Base-by-base conservation (phyloP, 805 yeast species). In the Candida namnaoensis region DNA sequence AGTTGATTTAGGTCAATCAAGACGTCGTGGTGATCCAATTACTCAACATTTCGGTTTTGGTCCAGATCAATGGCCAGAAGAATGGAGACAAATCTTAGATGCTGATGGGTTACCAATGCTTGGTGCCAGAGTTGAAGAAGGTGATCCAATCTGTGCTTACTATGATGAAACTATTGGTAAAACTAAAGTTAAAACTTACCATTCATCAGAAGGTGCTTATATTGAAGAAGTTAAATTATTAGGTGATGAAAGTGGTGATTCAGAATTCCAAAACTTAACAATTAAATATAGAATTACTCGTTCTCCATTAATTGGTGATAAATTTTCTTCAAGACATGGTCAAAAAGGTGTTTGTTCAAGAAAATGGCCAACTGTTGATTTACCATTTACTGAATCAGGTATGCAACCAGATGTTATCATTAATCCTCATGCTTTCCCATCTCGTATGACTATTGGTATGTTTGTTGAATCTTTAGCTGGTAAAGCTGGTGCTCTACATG, bases 401-500 rank as follows among this genome's bases (percentile, higher is more conserved):
- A 91, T 93, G 47, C 96, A 86, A 62, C 99, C 99, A 2, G 99
- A 93, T 66, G 84, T 93, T 52, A 93, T 93, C 58, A 93, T 93
- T 58, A 93, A 93, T 62, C 99, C 99, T 4, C 99, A 91, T 63
- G 99, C 97, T 51, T 93, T 91, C 91, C 99, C 99, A 53, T 91
- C 98, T 38, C 93, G 99, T 72, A 93, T 93, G 99, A 93, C 99
- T 11, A 91, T 93, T 65, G 99, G 99, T 71, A 93, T 91, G 98
- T 93, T 93, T 66, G 97, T 93, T 38, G 99, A 93, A 66, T 84
- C 95, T 41, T 66, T 93, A 43, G 98, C 98, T n/a, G 99, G 99
- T 52, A 93, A 93, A 59, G 99, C 98, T 0, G 99, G 99, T 61
- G 97, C 93, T 34, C 65, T 93, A 52, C 84, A 87, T 53, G 99